Base-by-base conservation (phyloP, 768 basidiomycete species). In the Mycena polygramma region DNA sequence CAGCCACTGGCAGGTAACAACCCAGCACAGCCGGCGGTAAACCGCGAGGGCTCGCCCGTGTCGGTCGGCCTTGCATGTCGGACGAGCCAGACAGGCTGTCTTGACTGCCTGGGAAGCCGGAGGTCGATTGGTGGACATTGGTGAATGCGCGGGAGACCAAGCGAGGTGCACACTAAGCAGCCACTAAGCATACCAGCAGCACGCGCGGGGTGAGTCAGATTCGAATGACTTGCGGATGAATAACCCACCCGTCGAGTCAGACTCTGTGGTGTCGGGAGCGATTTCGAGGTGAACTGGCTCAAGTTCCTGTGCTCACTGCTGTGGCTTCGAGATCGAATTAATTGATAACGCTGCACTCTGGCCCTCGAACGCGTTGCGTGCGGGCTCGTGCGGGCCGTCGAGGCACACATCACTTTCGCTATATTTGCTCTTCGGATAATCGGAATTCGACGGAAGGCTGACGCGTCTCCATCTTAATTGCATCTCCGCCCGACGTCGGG, bases 41-140 rank as follows among this genome's bases (percentile, higher is more conserved):
- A n/a, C n/a, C n/a, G n/a, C n/a, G n/a, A n/a, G 35, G 52, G 26
- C 49, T 51, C 30, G 48, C 36, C 62, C 63, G 63, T 39, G 41
- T 46, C 43, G n/a, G 63, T 46, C 63, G 63, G 63, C 53, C 53
- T 45, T 41, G 63, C n/a, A 14, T 1, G 20, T 46, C 53, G 63
- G 52, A 55, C 52, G 63, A 64, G 30, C 43, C 30, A 55, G 45
- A 3, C 13, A 46, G 17, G 17, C 8, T 46, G 14, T 4, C 15
- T 46, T 46, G 45, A 46, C 45, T 14, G 45, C 45, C 45, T 46
- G 45, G 45, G 45, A 46, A 46, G 45, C 10, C 11, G 2, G 15
- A 15, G 11, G 1, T 41, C 41, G 41, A 41, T 15, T 41, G 41
- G 41, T 46, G 17, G 13, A 43, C 10, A 17, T 43, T 13, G 41